phyloP scores from a whole-genome alignment of 2,329 filamentous ascomycete species.

The Phoma sp. region DNA sequence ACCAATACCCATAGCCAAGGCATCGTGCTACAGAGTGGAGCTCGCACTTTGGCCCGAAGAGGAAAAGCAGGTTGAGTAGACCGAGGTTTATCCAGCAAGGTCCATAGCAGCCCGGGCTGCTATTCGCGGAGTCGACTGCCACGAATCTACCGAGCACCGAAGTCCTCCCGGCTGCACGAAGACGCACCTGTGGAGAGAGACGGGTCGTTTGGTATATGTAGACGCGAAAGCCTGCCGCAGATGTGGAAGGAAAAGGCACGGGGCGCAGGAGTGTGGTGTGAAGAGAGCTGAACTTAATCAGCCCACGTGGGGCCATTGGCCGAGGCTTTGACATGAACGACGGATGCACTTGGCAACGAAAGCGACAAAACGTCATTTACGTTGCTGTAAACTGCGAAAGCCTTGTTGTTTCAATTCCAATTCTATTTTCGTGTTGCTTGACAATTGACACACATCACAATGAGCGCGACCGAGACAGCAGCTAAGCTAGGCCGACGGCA shows the following conservation, averaged over 20 bases:
- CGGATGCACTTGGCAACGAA: constrained; percentile 1
- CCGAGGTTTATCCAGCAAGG: constrained; percentile 25
- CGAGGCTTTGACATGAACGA: not conserved
- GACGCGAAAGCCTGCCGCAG: not conserved
- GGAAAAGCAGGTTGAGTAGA: constrained; percentile 2
- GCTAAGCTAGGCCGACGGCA: constrained; percentile 53
- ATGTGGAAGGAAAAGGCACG: not conserved
- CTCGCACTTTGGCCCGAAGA: constrained; percentile 14
- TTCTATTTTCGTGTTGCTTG: no score
- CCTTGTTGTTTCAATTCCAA: no score
- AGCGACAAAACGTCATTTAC: constrained; percentile 6
- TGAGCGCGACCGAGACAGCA: constrained; percentile 27
- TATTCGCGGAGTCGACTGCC: constrained; percentile 8
- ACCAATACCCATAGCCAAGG: not conserved
- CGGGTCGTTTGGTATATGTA: not conserved
- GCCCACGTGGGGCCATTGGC: constrained; percentile 3
- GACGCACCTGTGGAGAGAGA: not conserved
- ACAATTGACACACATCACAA: not conserved
- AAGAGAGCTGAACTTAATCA: not conserved
- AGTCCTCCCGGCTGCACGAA: not conserved
- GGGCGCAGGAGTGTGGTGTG: not conserved
- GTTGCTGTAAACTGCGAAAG: no score
- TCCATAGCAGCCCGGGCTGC: not conserved
- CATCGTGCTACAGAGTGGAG: constrained; percentile 19
- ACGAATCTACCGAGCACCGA: not conserved